These are phyloP conservation scores for Colletotrichum euphorbiae DNA, from an alignment of 2,329 filamentous ascomycete species.

Conservation along the genomic window DNA sequence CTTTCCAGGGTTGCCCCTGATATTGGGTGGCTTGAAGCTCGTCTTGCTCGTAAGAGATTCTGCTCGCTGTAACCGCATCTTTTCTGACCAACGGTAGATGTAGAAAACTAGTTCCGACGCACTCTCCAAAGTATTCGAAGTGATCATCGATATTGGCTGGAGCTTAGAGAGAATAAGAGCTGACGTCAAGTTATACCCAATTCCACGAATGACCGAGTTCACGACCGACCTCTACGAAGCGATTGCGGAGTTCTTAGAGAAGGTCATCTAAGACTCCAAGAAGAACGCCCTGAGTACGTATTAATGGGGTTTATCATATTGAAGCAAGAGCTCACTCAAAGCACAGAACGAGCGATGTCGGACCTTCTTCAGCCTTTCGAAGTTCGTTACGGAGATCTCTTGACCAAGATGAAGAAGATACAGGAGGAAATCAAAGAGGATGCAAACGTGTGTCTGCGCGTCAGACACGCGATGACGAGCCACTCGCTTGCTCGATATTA, in stretches of 20 bases:
- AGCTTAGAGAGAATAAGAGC: slow-evolving; percentile 43
- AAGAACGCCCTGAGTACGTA: slow-evolving; percentile 27
- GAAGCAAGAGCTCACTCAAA: not conserved
- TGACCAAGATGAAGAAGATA: slow-evolving; percentile 38
- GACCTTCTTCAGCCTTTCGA: slow-evolving; percentile 38
- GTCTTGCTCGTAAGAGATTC: slow-evolving; percentile 29
- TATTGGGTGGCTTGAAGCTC: slow-evolving; percentile 44
- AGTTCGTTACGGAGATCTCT: slow-evolving; percentile 39
- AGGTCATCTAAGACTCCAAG: slow-evolving; percentile 42
- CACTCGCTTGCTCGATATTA: slow-evolving; percentile 39
- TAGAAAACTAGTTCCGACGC: slow-evolving; percentile 44
- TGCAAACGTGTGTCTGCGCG: slow-evolving; percentile 37
- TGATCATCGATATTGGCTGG: slow-evolving; percentile 44
- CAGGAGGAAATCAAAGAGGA: slow-evolving; percentile 39
- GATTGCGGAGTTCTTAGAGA: slow-evolving; percentile 43
- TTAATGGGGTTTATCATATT: fast-evolving
- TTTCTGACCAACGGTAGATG: slow-evolving; percentile 33
- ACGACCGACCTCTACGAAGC: slow-evolving; percentile 44
- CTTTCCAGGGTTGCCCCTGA: slow-evolving; percentile 43
- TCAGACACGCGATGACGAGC: slow-evolving; percentile 36
- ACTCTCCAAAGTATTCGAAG: slow-evolving; percentile 43
- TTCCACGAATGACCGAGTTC: slow-evolving; percentile 45
- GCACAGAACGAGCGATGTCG: slow-evolving; percentile 19
- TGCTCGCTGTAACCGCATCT: too few species aligned
- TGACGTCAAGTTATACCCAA: slow-evolving; percentile 43